phyloP scores from a whole-genome alignment of 495 filamentous ascomycete species.

The Trichoderma gamsii region DNA sequence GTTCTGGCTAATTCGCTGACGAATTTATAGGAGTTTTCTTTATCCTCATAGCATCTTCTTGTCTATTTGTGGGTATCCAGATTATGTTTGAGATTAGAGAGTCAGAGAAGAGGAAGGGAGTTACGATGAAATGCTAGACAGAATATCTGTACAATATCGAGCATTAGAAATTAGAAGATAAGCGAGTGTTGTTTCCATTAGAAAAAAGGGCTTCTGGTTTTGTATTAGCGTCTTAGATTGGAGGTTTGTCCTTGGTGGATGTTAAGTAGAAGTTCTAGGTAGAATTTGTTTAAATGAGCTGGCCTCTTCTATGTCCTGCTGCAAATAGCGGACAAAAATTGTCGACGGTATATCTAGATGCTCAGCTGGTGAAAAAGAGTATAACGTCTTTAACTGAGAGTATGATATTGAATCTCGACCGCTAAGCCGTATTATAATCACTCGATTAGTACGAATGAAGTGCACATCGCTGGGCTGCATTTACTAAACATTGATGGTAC shows the following conservation, averaged over 20 bases:
- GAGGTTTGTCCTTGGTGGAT: neutral
- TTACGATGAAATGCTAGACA: constrained; percentile 73
- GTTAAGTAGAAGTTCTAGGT: neutral
- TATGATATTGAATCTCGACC: no score
- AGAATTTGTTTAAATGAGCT: neutral
- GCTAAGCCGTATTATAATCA: no score
- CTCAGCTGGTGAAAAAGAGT: no score
- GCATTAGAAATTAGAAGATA: constrained; percentile 10
- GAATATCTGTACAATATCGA: neutral
- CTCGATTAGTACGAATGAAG: no score
- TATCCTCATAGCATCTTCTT: constrained; percentile 58
- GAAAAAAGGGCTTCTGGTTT: neutral
- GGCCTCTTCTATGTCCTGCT: neutral
- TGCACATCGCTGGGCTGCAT: no score
- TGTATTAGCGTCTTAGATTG: neutral
- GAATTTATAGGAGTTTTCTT: constrained; percentile 57
- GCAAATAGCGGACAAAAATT: neutral
- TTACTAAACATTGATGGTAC: no score
- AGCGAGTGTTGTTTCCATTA: neutral
- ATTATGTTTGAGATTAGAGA: constrained; percentile 96
- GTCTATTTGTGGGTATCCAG: constrained; percentile 80
- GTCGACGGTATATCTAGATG: no score
- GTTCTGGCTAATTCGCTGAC: constrained; percentile 17
- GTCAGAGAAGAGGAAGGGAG: constrained; percentile 71
- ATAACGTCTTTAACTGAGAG: no score